Conservation (phyloP, 305 asterid genomes). For the Caryopteris hybrid region DNA sequence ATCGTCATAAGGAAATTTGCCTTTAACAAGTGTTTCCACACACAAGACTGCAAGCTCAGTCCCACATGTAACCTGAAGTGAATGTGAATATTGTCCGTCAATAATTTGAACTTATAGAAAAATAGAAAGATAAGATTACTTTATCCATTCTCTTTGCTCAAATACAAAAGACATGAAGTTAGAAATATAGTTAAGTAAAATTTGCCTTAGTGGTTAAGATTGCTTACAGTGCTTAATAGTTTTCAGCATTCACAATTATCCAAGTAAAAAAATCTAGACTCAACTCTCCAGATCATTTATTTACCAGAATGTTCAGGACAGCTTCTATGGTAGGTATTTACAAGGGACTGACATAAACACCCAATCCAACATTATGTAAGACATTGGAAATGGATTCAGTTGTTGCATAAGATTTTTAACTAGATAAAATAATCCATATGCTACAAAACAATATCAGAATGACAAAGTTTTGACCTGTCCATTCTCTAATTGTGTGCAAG, state of each 20-base stretch:
- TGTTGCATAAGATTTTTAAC: background rate
- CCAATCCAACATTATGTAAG: background rate
- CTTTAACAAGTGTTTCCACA: slow-evolving; percentile 81
- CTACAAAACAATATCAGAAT: background rate
- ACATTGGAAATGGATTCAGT: background rate
- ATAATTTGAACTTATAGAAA: background rate
- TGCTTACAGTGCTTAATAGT: background rate
- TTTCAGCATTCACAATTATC: background rate
- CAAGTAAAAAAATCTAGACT: background rate
- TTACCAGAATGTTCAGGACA: background rate
- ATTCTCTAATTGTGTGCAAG: slow-evolving; percentile 78
- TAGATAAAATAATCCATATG: background rate
- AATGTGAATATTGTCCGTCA: slow-evolving; percentile 3
- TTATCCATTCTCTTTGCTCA: background rate
- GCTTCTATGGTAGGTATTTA: background rate
- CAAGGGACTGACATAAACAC: background rate
- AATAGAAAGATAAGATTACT: background rate
- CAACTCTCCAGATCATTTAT: slow-evolving; percentile 9
- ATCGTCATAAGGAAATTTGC: slow-evolving; percentile 56
- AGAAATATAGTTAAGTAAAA: slow-evolving; percentile 1
- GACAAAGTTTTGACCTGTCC: slow-evolving; percentile 49
- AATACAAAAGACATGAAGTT: background rate
- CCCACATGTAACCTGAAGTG: slow-evolving; percentile 79
- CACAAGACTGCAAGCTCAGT: slow-evolving; percentile 87
- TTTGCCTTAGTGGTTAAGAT: background rate